A percentile compares a stretch with the other conserved stretches of the same genome.
phyloP scores from a whole-genome alignment of 345 rosid genomes.

The Psidium friedrichsthalianum region DNA sequence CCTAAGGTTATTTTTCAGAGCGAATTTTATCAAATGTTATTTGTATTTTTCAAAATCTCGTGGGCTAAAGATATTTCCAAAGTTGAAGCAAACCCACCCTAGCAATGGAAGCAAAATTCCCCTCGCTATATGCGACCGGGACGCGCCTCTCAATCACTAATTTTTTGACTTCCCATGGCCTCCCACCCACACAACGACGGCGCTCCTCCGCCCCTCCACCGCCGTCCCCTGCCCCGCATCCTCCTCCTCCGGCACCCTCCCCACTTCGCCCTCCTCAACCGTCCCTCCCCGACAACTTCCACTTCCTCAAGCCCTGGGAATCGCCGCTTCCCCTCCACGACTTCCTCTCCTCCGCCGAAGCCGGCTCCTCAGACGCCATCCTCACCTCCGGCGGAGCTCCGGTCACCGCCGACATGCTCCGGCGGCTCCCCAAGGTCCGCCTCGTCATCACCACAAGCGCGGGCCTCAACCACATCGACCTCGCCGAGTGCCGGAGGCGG shows the following conservation, averaged over 20 bases:
- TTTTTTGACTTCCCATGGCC: accelerated
- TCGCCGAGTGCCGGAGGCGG: conserved; percentile 18
- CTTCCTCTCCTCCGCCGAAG: conserved; percentile 20
- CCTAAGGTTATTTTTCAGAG: no score
- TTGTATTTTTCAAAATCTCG: no score
- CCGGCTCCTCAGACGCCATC: conserved; percentile 21
- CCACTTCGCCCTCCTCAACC: background rate
- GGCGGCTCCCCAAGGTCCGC: conserved; percentile 9
- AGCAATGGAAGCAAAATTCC: background rate
- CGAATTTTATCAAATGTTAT: no score
- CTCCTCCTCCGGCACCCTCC: conserved; percentile 7
- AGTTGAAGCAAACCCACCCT: no score
- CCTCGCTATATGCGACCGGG: background rate
- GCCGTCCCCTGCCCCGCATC: background rate
- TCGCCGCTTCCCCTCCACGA: conserved; percentile 23
- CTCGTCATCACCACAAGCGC: conserved; percentile 19
- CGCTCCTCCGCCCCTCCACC: background rate
- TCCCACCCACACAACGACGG: background rate
- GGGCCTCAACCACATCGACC: conserved; percentile 25
- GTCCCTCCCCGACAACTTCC: conserved; percentile 9
- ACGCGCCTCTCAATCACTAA: background rate
- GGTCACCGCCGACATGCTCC: conserved; percentile 14
- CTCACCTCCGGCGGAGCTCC: conserved; percentile 11
- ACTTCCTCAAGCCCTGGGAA: conserved; percentile 15
- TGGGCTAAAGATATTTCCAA: no score